These are phyloP conservation scores for Nigrospora oryzae DNA, from an alignment of 2,329 filamentous ascomycete species.

Conservation along the genomic window DNA sequence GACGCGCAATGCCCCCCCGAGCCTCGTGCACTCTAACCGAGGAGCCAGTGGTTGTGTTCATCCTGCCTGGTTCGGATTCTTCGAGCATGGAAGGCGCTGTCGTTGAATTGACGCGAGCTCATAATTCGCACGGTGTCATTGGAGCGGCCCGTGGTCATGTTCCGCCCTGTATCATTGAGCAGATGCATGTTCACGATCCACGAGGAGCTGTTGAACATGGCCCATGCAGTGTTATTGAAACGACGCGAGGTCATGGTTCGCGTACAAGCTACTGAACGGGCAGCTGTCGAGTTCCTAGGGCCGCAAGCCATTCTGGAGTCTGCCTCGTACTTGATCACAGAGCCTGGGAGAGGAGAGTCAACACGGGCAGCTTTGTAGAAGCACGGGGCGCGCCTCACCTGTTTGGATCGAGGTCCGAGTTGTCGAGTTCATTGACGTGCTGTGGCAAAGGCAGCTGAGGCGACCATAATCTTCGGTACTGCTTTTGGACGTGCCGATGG, in stretches of 20 bases:
- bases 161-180: not conserved
- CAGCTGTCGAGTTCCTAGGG: not conserved
- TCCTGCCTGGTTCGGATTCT: too few relatives aligned
- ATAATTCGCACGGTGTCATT: too few relatives aligned
- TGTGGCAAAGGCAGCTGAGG: constrained; percentile 2
- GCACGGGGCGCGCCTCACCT: not conserved
- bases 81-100: too few relatives aligned
- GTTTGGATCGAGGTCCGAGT: constrained; percentile 2
- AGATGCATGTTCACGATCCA: not conserved
- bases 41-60: too few relatives aligned
- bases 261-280: constrained; percentile 1
- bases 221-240: too few relatives aligned
- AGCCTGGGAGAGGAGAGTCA: not conserved
- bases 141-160: not conserved
- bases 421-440: not conserved
- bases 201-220: too few relatives aligned
- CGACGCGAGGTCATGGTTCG: not conserved
- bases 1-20: too few relatives aligned
- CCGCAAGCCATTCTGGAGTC: constrained; percentile 3
- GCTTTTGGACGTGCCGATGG: constrained; percentile 1
- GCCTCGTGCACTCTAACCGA: too few relatives aligned
- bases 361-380: not conserved
- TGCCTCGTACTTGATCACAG: constrained; percentile 2
- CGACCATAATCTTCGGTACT: constrained; percentile 3
- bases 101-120: not conserved